Percentiles rank a stretch among this genome's conserved stretches.
Evolutionary conservation across 163 green algal genomes (phyloP).

Genomic region (Prototheca wickerhamii): DNA sequence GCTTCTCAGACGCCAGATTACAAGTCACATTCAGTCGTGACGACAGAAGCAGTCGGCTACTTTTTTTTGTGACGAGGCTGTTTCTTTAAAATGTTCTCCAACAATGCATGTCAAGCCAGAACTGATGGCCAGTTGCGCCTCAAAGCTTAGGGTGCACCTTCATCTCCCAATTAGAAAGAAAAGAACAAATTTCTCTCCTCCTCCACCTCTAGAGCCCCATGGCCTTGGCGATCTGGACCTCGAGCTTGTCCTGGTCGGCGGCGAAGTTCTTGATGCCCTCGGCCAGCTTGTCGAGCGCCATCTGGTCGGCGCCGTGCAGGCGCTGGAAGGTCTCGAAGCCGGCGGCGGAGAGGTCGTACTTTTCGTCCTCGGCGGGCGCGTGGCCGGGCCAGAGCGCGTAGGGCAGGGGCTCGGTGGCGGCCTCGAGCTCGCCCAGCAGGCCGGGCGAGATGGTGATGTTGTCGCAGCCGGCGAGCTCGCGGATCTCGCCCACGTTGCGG

Average conservation of each 20-base stretch:
- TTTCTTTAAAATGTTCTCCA: not conserved
- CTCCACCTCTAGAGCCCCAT: not conserved
- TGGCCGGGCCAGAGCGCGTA: slow-evolving; percentile 59
- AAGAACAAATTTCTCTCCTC: not conserved
- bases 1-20: too few species aligned
- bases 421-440: slow-evolving; percentile 74
- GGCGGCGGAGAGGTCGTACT: slow-evolving; percentile 33
- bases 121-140: not conserved
- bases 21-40: too few species aligned
- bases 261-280: slow-evolving; percentile 75
- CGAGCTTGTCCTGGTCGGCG: slow-evolving; percentile 51
- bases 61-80: too few species aligned
- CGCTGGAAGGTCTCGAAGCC: slow-evolving; percentile 41
- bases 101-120: not conserved
- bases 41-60: too few species aligned
- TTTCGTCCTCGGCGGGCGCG: slow-evolving; percentile 25
- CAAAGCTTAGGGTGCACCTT: not conserved
- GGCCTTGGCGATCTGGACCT: slow-evolving; percentile 25
- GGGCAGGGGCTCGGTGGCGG: slow-evolving; percentile 46
- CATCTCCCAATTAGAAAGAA: not conserved
- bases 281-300: slow-evolving; percentile 81
- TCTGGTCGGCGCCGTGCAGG: slow-evolving; percentile 60
- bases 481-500: slow-evolving; percentile 78
- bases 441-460: slow-evolving; percentile 86
- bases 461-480: slow-evolving; percentile 76